phyloP scores from a whole-genome alignment of 768 basidiomycete genomes.

The Suillus tomentosus region DNA sequence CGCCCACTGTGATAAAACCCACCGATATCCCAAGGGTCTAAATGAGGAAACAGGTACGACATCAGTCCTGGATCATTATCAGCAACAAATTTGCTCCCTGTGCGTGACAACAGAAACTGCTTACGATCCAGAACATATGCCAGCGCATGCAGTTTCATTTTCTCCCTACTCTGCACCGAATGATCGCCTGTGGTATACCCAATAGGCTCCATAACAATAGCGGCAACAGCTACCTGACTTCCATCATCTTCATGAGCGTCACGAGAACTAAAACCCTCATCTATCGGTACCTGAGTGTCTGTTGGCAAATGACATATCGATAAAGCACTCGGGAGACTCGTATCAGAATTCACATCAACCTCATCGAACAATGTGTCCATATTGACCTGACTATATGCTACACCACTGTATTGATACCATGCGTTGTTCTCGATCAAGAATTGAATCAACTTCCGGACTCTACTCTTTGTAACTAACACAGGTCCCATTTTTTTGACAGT shows the following conservation, averaged over 20 bases:
- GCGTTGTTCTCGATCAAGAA: background rate
- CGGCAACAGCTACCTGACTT: background rate
- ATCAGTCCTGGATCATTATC: slow-evolving; percentile 6
- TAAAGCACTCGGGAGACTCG: background rate
- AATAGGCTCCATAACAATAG: slow-evolving; percentile 8
- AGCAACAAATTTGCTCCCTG: background rate
- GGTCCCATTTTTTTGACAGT: background rate
- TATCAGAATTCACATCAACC: background rate
- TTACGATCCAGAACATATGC: slow-evolving; percentile 7
- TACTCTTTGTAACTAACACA: no score
- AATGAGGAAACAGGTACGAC: slow-evolving; percentile 14
- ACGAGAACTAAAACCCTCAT: no score
- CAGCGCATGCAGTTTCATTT: slow-evolving; percentile 10
- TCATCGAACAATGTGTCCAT: background rate
- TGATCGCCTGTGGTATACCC: slow-evolving; percentile 1
- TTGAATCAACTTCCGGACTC: no score
- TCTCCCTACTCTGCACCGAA: background rate
- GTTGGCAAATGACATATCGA: background rate
- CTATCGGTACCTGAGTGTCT: no score
- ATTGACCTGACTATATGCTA: background rate
- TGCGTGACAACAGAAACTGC: background rate
- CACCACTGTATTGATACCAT: background rate
- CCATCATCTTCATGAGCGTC: no score
- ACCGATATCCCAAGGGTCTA: slow-evolving; percentile 11
- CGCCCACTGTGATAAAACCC: slow-evolving; percentile 3